Conservation (phyloP, 1,139 yeast genomes). For the Kazachstania sp. region DNA sequence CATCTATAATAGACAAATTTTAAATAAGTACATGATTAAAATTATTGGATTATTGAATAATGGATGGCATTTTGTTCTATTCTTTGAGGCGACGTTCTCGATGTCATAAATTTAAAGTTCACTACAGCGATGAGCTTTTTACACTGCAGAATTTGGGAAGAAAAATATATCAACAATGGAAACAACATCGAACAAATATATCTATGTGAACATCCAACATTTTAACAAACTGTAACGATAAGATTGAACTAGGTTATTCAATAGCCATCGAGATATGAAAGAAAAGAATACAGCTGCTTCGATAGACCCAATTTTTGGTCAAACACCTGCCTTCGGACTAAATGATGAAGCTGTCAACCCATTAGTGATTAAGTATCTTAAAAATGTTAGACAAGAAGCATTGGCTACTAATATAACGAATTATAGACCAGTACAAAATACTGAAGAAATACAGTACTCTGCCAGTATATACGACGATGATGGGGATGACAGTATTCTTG, state of each 20-base stretch:
- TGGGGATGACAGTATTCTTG: not conserved
- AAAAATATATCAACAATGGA: too few relatives aligned
- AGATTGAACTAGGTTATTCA: not conserved
- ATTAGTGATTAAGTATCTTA: constrained; percentile 19
- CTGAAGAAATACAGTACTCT: constrained; percentile 3
- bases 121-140: too few relatives aligned
- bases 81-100: too few relatives aligned
- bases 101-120: too few relatives aligned
- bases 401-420: constrained; percentile 18
- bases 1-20: too few relatives aligned
- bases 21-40: too few relatives aligned
- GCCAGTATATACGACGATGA: constrained; percentile 25
- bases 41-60: too few relatives aligned
- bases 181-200: too few relatives aligned
- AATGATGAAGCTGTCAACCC: constrained; percentile 23
- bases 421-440: not conserved
- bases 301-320: constrained; percentile 27
- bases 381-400: constrained; percentile 25
- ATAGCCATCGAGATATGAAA: not conserved
- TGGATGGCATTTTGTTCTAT: too few relatives aligned
- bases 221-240: not conserved
- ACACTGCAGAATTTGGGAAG: too few relatives aligned
- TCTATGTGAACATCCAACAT: too few relatives aligned
- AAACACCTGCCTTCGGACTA: constrained; percentile 22
- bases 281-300: constrained; percentile 5